Conservation (phyloP, 75 land plant genomes). For the Isoetes taiwanensis region DNA sequence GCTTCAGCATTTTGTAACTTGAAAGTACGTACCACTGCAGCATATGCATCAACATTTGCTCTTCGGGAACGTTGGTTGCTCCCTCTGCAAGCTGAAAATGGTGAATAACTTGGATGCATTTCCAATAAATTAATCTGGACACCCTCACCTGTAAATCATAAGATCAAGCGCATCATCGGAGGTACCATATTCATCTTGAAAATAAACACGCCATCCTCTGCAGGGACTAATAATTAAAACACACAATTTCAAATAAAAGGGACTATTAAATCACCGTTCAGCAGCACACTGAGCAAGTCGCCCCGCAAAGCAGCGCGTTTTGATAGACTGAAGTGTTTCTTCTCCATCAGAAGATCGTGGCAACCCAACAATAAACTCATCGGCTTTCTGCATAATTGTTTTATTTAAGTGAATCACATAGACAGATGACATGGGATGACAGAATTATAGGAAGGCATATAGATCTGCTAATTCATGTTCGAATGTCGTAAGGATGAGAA, state of each 20-base stretch:
- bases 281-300: slow-evolving; percentile 80
- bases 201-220: slow-evolving; percentile 89
- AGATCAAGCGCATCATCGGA: slow-evolving; percentile 52
- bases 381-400: slow-evolving; percentile 54
- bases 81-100: slow-evolving; percentile 41
- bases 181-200: slow-evolving; percentile 86
- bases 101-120: not conserved
- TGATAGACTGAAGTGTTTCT: slow-evolving; percentile 79
- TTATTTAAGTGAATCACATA: too few relatives aligned
- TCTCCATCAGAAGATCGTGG: slow-evolving; percentile 54
- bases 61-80: slow-evolving; percentile 43
- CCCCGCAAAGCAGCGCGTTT: slow-evolving; percentile 76
- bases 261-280: slow-evolving; percentile 31
- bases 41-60: slow-evolving; percentile 58
- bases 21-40: slow-evolving; percentile 54
- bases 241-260: not conserved
- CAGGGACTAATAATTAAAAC: not conserved
- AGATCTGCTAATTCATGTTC: too few relatives aligned
- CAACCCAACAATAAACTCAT: slow-evolving; percentile 80
- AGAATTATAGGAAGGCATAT: too few relatives aligned
- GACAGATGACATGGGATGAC: too few relatives aligned
- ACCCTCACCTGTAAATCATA: slow-evolving; percentile 57
- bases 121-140: not conserved
- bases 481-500: too few relatives aligned
- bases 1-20: too few relatives aligned